Evolutionary conservation across 768 basidiomycete species (phyloP), one percentile per base, ranked within the genome.

Genomic region (Tricholoma saponaceum): DNA sequence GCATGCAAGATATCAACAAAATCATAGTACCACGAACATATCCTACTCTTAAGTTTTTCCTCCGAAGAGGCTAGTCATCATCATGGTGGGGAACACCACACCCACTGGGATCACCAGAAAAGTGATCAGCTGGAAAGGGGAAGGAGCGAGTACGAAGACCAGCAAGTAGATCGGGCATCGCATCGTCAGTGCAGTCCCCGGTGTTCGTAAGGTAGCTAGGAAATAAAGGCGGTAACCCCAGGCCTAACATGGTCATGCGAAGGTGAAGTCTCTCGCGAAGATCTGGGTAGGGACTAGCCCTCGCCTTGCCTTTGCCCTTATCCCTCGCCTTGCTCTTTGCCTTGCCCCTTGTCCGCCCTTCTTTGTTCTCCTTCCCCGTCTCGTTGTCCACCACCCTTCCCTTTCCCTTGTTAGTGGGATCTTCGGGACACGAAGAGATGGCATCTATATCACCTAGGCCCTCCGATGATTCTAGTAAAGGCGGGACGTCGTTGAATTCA

Each of bases 221-320:
- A 8, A 52, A 52, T n/a, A 41, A 23, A 52, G 51, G 10, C n/a
- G 5, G 47, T 1, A 28, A 30, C 6, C 9, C 47, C n/a, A 49
- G 7, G 26, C 47, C 47, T 26, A n/a, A 16, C 20, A 32, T 8
- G 30, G 25, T 2, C 14, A n/a, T 28, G 26, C 47, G 47, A n/a
- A 50, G 16, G 47, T 50, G 26, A n/a, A 20, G 16, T 50, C 26
- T 28, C n/a, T 30, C n/a, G 28, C 47, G 47, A 50, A 10, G 26
- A 37, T 37, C 35, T 16, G 35, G 35, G n/a, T 56, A 56, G 46
- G 43, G 55, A 35, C 16, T 50, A 20, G 5, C 55, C 46, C 28
- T 35, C 20, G 28, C 55, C 33, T 32, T 55, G 26, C 54, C 54
- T 14, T 55, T 55, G 7, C 54, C 55, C 35, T 56, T 56, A 25